Percentiles rank a stretch among this genome's conserved stretches.
phyloP scores from a whole-genome alignment of 257 asterid genomes.

The Forsythia suspensa region DNA sequence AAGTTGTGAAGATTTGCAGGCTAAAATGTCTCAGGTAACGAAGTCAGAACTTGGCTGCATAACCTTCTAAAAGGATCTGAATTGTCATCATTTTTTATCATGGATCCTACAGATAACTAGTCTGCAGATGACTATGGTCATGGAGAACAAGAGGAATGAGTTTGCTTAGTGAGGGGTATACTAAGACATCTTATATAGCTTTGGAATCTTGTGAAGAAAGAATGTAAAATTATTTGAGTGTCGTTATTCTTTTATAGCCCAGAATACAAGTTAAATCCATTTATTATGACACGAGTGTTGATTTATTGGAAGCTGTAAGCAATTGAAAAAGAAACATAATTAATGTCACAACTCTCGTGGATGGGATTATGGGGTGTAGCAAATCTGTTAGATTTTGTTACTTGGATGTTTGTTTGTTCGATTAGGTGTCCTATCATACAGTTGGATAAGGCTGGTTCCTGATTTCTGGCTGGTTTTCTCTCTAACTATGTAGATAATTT shows the following conservation, averaged over 20 bases:
- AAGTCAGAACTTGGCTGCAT: too few relatives aligned
- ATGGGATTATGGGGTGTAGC: not conserved
- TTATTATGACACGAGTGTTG: not conserved
- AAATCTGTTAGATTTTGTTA: not conserved
- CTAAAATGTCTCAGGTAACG: too few relatives aligned
- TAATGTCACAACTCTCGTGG: not conserved
- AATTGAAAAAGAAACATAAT: too few relatives aligned
- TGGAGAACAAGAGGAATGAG: not conserved
- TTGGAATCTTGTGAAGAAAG: not conserved
- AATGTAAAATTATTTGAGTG: not conserved
- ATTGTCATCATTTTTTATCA: not conserved
- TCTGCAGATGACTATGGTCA: not conserved
- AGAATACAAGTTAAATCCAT: not conserved
- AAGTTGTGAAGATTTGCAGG: too few relatives aligned
- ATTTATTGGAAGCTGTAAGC: not conserved
- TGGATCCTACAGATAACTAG: not conserved
- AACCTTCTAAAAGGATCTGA: not conserved
- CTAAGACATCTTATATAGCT: not conserved
- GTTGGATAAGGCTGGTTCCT: slow-evolving; percentile 10
- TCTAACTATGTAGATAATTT: slow-evolving; percentile 2
- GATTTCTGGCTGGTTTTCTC: slow-evolving; percentile 7
- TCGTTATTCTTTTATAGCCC: not conserved
- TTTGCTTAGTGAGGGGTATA: not conserved
- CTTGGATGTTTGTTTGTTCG: slow-evolving; percentile 8
- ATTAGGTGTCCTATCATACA: slow-evolving; percentile 1